Conservation (phyloP, 768 basidiomycete genomes). For the Boletus vinaceobasis region DNA sequence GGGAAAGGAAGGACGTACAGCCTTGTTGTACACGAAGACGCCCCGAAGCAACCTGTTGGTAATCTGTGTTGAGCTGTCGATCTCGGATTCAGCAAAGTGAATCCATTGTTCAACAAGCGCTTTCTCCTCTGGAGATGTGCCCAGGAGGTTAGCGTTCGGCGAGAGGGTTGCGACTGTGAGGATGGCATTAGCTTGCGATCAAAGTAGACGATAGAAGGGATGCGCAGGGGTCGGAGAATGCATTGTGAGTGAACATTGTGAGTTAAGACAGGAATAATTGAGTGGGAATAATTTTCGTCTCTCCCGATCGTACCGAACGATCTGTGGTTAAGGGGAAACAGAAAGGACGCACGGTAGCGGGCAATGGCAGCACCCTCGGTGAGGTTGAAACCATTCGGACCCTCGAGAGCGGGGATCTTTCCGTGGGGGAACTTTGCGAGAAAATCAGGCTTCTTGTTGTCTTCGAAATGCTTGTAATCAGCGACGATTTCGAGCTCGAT, state of each 20-base stretch:
- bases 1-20: conserved; percentile 43
- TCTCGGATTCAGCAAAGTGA: conserved; percentile 68
- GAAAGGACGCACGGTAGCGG: conserved; percentile 71
- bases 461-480: conserved; percentile 55
- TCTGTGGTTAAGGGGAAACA: conserved; percentile 2
- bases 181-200: conserved; percentile 13
- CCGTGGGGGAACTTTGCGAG: conserved; percentile 73
- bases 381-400: conserved; percentile 71
- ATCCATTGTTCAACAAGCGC: conserved; percentile 87
- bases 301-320: conserved; percentile 15
- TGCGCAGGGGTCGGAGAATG: conserved; percentile 6
- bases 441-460: conserved; percentile 71
- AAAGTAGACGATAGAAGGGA: conserved; percentile 2
- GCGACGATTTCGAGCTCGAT: conserved; percentile 53
- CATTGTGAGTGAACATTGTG: conserved; percentile 46
- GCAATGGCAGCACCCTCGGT: conserved; percentile 80
- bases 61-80: conserved; percentile 38
- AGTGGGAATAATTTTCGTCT: conserved; percentile 27
- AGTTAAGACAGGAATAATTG: conserved; percentile 77
- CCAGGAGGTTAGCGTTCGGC: conserved; percentile 77
- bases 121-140: conserved; percentile 56
- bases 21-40: conserved; percentile 75
- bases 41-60: conserved; percentile 45
- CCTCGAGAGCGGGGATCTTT: conserved; percentile 83
- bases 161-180: conserved; percentile 68